Conservation (phyloP, 805 yeast genomes). For the Kodamaea kaohsiungensis region DNA sequence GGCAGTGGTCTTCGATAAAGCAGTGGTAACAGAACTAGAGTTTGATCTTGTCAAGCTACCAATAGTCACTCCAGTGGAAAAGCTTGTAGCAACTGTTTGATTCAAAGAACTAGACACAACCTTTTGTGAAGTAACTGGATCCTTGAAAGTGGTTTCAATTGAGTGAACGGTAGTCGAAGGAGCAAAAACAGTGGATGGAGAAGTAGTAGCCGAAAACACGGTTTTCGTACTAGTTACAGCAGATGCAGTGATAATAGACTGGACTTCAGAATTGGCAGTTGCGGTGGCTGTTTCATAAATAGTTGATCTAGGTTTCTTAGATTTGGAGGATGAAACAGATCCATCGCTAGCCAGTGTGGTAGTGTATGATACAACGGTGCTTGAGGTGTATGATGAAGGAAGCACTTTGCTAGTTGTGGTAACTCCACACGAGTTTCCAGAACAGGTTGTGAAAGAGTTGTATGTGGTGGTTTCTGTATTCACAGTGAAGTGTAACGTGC, state of each 20-base stretch:
- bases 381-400: slow-evolving; percentile 7
- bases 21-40: not conserved
- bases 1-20: not conserved
- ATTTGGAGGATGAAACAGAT: not conserved
- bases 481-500: slow-evolving; percentile 19
- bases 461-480: slow-evolving; percentile 17
- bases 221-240: slow-evolving; percentile 34
- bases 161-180: slow-evolving; percentile 21
- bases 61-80: slow-evolving; percentile 19
- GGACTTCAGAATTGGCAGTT: slow-evolving; percentile 16
- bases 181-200: slow-evolving; percentile 21
- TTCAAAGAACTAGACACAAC: slow-evolving; percentile 24
- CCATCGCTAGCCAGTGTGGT: not conserved
- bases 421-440: slow-evolving; percentile 3
- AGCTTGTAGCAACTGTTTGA: slow-evolving; percentile 23
- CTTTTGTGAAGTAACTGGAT: slow-evolving; percentile 33
- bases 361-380: not conserved
- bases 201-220: slow-evolving; percentile 26
- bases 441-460: slow-evolving; percentile 16
- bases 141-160: slow-evolving; percentile 20
- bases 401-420: slow-evolving; percentile 1
- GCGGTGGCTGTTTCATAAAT: slow-evolving; percentile 20
- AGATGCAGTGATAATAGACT: slow-evolving; percentile 15
- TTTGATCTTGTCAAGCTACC: not conserved
- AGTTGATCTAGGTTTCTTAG: slow-evolving; percentile 13